Evolutionary conservation across 2,329 filamentous ascomycete genomes (phyloP).

Genomic region (Claviceps quebecensis): DNA sequence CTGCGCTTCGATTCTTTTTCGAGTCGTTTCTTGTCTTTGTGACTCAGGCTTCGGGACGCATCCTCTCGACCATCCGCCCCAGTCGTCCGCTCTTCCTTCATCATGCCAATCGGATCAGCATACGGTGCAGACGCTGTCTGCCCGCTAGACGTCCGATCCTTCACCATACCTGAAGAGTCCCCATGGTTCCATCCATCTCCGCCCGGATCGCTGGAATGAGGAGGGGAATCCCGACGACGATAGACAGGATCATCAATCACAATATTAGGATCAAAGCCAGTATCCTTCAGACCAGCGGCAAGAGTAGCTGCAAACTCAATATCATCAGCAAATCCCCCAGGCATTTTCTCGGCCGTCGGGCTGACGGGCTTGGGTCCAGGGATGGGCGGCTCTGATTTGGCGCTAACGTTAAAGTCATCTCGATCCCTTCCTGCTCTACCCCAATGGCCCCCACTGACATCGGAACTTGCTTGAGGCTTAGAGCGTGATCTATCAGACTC

Average conservation of each 20-base stretch:
- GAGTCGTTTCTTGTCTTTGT: slow-evolving; percentile 35
- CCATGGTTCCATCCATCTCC: slow-evolving; percentile 30
- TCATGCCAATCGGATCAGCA: slow-evolving; percentile 33
- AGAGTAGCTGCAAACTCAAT: slow-evolving; percentile 55
- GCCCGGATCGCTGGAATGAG: slow-evolving; percentile 37
- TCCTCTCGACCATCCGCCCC: slow-evolving; percentile 13
- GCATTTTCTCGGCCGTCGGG: slow-evolving; percentile 37
- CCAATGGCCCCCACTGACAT: slow-evolving; percentile 6
- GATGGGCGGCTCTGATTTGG: slow-evolving; percentile 31
- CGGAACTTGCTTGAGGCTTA: slow-evolving; percentile 4
- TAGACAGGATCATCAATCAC: slow-evolving; percentile 53
- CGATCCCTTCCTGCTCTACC: slow-evolving; percentile 10
- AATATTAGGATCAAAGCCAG: slow-evolving; percentile 57
- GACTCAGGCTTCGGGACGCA: slow-evolving; percentile 23
- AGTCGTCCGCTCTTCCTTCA: slow-evolving; percentile 15
- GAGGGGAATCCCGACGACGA: slow-evolving; percentile 48
- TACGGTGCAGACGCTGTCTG: slow-evolving; percentile 21
- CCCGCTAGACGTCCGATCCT: slow-evolving; percentile 19
- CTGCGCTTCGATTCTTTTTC: slow-evolving; percentile 25
- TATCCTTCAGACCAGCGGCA: slow-evolving; percentile 53
- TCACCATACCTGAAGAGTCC: slow-evolving; percentile 34
- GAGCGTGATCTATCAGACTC: slow-evolving; percentile 10
- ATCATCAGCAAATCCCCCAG: slow-evolving; percentile 53
- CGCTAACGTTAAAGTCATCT: slow-evolving; percentile 22
- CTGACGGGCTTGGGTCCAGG: slow-evolving; percentile 44